Evolutionary conservation across 2,329 filamentous ascomycete species (phyloP).

Genomic region (Ascochyta viciae-villosae): DNA sequence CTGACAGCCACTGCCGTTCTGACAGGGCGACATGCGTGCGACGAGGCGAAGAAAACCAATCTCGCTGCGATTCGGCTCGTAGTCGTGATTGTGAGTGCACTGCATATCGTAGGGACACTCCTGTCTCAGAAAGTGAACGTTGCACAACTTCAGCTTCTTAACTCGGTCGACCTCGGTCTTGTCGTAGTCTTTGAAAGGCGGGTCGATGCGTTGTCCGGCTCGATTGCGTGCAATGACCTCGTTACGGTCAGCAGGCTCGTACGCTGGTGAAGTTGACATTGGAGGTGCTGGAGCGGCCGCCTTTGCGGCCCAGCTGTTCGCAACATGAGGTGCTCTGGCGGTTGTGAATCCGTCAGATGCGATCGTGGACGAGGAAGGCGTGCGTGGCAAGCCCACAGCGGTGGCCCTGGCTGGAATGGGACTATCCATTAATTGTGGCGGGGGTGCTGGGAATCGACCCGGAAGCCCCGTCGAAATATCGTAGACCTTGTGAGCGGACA

Average conservation of each 20-base stretch:
- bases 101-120: slow-evolving; percentile 62
- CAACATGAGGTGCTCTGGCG: slow-evolving; percentile 14
- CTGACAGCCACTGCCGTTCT: slow-evolving; percentile 63
- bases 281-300: slow-evolving; percentile 46
- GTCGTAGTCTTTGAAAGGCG: slow-evolving; percentile 58
- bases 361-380: slow-evolving; percentile 40
- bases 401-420: slow-evolving; percentile 20
- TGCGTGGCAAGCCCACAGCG: slow-evolving; percentile 27
- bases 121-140: slow-evolving; percentile 65
- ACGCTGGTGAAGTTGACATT: slow-evolving; percentile 21
- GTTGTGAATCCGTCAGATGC: slow-evolving; percentile 28
- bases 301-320: slow-evolving; percentile 44
- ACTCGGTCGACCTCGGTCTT: slow-evolving; percentile 64
- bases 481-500: slow-evolving; percentile 20
- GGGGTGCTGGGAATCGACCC: slow-evolving; percentile 33
- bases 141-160: slow-evolving; percentile 69
- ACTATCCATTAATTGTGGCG: slow-evolving; percentile 25
- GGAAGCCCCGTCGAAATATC: slow-evolving; percentile 34
- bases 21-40: slow-evolving; percentile 69
- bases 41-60: slow-evolving; percentile 63
- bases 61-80: slow-evolving; percentile 62
- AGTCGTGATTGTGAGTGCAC: slow-evolving; percentile 64
- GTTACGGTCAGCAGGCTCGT: slow-evolving; percentile 37
- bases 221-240: slow-evolving; percentile 63
- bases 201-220: slow-evolving; percentile 65